Evolutionary conservation across 2,329 filamentous ascomycete genomes (phyloP).

Genomic region (Ascochyta viciae-villosae): DNA sequence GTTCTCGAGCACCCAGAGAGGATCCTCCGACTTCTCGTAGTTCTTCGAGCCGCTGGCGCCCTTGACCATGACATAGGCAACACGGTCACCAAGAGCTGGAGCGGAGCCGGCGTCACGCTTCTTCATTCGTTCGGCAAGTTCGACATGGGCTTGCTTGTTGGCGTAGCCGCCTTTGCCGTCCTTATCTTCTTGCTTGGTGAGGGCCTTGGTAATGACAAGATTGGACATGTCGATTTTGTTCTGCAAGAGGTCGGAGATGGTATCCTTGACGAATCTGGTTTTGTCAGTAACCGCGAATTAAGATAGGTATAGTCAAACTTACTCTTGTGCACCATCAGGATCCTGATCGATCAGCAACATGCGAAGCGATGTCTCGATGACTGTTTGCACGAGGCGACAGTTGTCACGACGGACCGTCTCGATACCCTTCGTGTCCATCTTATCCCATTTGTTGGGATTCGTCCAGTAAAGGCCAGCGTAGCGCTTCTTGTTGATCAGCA

Average conservation of each 20-base stretch:
- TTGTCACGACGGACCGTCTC: slow-evolving; percentile 98
- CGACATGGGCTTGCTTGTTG: slow-evolving; percentile 93
- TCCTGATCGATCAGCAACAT: slow-evolving; percentile 97
- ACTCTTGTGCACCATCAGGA: slow-evolving; percentile 90
- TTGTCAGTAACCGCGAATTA: background rate
- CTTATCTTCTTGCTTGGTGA: slow-evolving; percentile 70
- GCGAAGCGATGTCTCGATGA: slow-evolving; percentile 93
- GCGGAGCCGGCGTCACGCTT: slow-evolving; percentile 96
- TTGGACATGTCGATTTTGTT: slow-evolving; percentile 99
- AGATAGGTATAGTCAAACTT: slow-evolving; percentile 53
- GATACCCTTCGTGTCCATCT: slow-evolving; percentile 99
- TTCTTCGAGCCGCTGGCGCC: slow-evolving; percentile 89
- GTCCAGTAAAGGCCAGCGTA: slow-evolving; percentile 99
- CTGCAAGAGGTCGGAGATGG: slow-evolving; percentile 91
- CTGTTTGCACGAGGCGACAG: slow-evolving; percentile 91
- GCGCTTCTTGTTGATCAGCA: slow-evolving; percentile 99
- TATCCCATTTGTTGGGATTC: slow-evolving; percentile 91
- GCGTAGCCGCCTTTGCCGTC: slow-evolving; percentile 65
- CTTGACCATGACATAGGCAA: slow-evolving; percentile 97
- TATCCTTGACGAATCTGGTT: slow-evolving; percentile 89
- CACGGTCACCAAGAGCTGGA: slow-evolving; percentile 89
- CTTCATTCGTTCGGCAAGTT: slow-evolving; percentile 94
- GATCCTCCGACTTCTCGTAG: slow-evolving; percentile 96
- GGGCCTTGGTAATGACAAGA: slow-evolving; percentile 96
- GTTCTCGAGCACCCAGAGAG: slow-evolving; percentile 95